Evolutionary conservation across 345 rosid species (phyloP), one percentile per base, ranked within the genome.

Genomic region (Cochlearia excelsa): DNA sequence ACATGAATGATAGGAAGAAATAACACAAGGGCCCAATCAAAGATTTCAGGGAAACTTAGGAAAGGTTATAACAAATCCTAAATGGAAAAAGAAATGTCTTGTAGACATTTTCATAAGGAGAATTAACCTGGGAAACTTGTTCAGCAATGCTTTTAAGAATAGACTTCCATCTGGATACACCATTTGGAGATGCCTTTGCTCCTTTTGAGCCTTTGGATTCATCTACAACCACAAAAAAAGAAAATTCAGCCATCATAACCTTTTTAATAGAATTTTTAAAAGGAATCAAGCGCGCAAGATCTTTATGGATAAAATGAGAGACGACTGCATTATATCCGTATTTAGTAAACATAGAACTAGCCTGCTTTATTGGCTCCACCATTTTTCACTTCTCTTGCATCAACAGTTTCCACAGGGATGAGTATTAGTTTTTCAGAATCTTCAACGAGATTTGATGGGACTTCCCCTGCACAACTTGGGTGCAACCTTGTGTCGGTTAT

Each of bases 391-490:
- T 77, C 77, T 67, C 55, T 75, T 64, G 70, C 76, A 71, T 69
- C 77, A 68, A 30, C 65, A 58, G 57, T 66, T 41, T 74, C 86
- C 59, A 74, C 74, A 59, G 95, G 59, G 64, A 75, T 71, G 75
- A 77, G 78, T 54, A 85, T 70, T 69, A 87, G 77, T 69, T 85
- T 81, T 56, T 81, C 85, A 52, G 72, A 57, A 66, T 69, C 51
- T 82, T 84, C 86, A 68, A 82, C 72, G 3, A 80, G 82, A 55
- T 82, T 84, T 46, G 86, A 63, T 9, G 81, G 50, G 57, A 77
- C 66, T 71, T 73, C 84, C 54, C 72, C 87, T 5, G 56, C 61
- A 66, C 62, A 71, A 51, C 71, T 77, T 63, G 83, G 61, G 50
- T 75, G 85, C 69, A 74, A 44, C 50, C 66, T 68, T 45, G 75